phyloP scores from a whole-genome alignment of 352 stramenopile genomes.

The Phytopythium ostracodes region DNA sequence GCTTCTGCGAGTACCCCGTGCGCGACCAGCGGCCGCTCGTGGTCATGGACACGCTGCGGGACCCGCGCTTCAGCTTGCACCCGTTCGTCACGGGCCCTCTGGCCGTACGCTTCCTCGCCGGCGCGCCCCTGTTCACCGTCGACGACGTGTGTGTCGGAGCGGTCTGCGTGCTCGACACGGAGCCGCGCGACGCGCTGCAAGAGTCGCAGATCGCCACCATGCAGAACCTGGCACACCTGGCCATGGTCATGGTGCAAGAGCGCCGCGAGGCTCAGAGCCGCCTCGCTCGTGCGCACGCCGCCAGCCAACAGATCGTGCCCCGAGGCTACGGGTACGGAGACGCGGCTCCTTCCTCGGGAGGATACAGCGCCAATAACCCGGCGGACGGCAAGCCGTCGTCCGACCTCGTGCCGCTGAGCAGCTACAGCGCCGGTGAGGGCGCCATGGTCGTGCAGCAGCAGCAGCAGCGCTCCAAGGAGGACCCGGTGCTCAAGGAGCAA shows the following conservation, averaged over 20 bases:
- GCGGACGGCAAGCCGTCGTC: slow-evolving; percentile 27
- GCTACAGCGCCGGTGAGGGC: slow-evolving; percentile 31
- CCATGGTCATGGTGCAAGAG: slow-evolving; percentile 86
- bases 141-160: slow-evolving; percentile 73
- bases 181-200: slow-evolving; percentile 53
- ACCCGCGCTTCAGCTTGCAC: slow-evolving; percentile 88
- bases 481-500: slow-evolving; percentile 77
- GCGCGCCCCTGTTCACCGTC: slow-evolving; percentile 88
- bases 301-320: slow-evolving; percentile 47
- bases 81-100: slow-evolving; percentile 89
- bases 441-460: slow-evolving; percentile 49
- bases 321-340: slow-evolving; percentile 8
- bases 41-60: slow-evolving; percentile 85
- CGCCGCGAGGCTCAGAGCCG: slow-evolving; percentile 66
- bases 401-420: slow-evolving; percentile 71
- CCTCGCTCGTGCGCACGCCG: slow-evolving; percentile 24
- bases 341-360: background rate
- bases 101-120: slow-evolving; percentile 92
- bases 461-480: slow-evolving; percentile 35
- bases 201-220: slow-evolving; percentile 80
- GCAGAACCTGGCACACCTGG: slow-evolving; percentile 79
- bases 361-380: slow-evolving; percentile 7
- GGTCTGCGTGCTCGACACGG: slow-evolving; percentile 77
- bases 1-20: slow-evolving; percentile 81
- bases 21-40: slow-evolving; percentile 71